A percentile compares a stretch with the other conserved stretches of the same genome.
Conservation (phyloP, 176 grass and related monocot genomes). For the Carex littledalei region DNA sequence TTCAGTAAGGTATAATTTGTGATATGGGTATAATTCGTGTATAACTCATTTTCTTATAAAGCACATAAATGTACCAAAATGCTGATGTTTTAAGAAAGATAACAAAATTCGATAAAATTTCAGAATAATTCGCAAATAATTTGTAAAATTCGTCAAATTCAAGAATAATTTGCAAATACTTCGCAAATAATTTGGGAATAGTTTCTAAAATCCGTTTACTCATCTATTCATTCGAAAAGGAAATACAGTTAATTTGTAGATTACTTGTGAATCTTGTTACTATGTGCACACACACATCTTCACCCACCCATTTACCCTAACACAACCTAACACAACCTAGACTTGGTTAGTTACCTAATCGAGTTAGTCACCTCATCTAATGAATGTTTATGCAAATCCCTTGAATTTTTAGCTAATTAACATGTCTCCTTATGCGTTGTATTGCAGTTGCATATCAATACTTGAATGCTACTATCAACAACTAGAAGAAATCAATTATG, state of each 20-base stretch:
- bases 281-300: not conserved
- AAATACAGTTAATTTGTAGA: not conserved
- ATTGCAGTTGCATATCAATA: not conserved
- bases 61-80: not conserved
- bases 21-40: not conserved
- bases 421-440: not conserved
- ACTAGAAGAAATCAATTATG: conserved; percentile 37
- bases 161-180: not conserved
- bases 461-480: not conserved
- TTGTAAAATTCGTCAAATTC: not conserved
- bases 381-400: not conserved
- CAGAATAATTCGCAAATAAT: not conserved
- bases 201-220: not conserved
- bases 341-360: not conserved
- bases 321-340: not conserved
- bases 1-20: not conserved
- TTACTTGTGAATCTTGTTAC: not conserved
- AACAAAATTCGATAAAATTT: not conserved
- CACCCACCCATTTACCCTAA: not conserved
- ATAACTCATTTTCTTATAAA: not conserved
- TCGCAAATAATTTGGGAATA: not conserved
- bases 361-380: not conserved
- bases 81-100: not conserved
- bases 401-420: not conserved
- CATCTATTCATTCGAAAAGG: not conserved